phyloP scores from a whole-genome alignment of 2,329 filamentous ascomycete genomes.

The Magnaporthales sp. region DNA sequence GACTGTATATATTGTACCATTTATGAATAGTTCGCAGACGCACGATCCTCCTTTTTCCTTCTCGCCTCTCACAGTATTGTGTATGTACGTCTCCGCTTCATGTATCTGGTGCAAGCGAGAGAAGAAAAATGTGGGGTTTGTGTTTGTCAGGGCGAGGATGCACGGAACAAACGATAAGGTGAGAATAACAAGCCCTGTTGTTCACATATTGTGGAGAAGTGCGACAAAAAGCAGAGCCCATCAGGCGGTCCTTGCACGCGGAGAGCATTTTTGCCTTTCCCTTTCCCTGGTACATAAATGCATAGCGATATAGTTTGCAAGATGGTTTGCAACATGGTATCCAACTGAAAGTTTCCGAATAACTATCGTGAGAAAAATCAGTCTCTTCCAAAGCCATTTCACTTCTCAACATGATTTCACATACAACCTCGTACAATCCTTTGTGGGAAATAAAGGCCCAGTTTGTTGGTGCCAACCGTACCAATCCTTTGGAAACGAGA shows the following conservation, averaged over 20 bases:
- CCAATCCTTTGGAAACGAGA: background rate
- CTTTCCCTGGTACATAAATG: background rate
- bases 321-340: no score
- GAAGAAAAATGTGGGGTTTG: background rate
- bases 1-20: background rate
- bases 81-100: background rate
- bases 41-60: background rate
- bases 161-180: background rate
- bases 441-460: background rate
- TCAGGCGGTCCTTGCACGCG: background rate
- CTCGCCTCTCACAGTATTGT: background rate
- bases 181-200: background rate
- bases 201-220: background rate
- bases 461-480: background rate
- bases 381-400: no score
- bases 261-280: background rate
- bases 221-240: background rate
- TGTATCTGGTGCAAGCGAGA: background rate
- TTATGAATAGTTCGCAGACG: background rate
- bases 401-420: no score
- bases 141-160: background rate
- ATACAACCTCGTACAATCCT: background rate
- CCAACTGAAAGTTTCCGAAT: no score
- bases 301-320: background rate
- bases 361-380: no score